Percentiles rank a stretch among this genome's conserved stretches.
phyloP scores from a whole-genome alignment of 768 basidiomycete species.

The Chalciporus piperatus region DNA sequence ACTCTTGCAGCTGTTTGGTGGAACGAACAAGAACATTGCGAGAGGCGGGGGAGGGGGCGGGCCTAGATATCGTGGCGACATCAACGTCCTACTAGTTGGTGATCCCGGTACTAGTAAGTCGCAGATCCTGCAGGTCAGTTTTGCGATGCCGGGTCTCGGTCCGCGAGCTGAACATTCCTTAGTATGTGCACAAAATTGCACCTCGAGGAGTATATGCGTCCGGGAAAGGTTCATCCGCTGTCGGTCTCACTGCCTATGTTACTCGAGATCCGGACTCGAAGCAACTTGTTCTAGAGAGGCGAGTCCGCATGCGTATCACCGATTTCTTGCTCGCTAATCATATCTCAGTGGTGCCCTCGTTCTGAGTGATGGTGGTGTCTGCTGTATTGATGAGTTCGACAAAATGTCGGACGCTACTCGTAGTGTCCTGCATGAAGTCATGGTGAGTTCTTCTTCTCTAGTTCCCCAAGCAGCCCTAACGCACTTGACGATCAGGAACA shows the following conservation, averaged over 20 bases:
- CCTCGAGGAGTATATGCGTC: conserved; percentile 97
- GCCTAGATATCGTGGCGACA: conserved; percentile 95
- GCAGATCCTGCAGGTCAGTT: conserved; percentile 82
- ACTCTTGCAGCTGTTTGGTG: conserved; percentile 91
- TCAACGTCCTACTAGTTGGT: conserved; percentile 95
- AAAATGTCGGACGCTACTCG: conserved; percentile 99
- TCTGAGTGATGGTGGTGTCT: conserved; percentile 93
- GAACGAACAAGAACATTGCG: conserved; percentile 94
- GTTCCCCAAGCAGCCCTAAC: not conserved
- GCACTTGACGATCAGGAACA: conserved; percentile 68
- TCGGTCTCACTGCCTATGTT: conserved; percentile 97
- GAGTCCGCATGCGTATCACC: conserved; percentile 11
- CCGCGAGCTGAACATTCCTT: not conserved
- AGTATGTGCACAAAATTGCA: conserved; percentile 99
- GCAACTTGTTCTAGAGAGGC: conserved; percentile 97
- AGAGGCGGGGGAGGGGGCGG: conserved; percentile 94
- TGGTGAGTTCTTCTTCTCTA: conserved; percentile 51
- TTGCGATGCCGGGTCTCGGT: not conserved
- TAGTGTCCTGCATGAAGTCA: conserved; percentile 98
- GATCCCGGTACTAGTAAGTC: conserved; percentile 97
- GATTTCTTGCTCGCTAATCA: conserved; percentile 2
- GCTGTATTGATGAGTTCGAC: conserved; percentile 99
- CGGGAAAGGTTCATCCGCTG: conserved; percentile 97
- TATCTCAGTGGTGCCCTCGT: conserved; percentile 81
- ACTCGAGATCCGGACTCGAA: conserved; percentile 98